Base-by-base conservation (phyloP, 2,329 filamentous ascomycete species). In the Dryadomyces sulphureus region DNA sequence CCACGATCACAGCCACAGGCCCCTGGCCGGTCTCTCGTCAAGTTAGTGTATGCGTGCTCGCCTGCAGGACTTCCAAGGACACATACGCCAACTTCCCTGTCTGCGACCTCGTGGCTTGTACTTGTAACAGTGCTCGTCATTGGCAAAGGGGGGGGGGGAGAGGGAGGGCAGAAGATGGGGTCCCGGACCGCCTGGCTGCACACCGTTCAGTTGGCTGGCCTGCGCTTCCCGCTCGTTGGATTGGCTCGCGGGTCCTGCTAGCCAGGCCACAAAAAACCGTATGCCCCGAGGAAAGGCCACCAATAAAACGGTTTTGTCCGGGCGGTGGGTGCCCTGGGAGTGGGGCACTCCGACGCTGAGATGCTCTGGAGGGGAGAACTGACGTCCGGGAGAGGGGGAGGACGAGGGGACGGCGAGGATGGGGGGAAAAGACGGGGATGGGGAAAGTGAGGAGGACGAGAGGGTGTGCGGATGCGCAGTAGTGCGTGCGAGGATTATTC, bases 221-320 rank as follows among this genome's bases (percentile, higher is more conserved):
- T 14, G 27, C 27, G 9, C 11, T 32, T 32, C 27, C 27, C 27
- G 27, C 12, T 36, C 17, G n/a, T 8, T 19, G 34, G 34, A 36
- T 19, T 36, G 34, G 17, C 34, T 19, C 34, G 34, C 17, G 34
- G 34, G 34, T 36, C 34, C 17, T 36, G 5, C 14, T 36, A n/a
- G n/a, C 34, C 7, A 36, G 34, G 17, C 34, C 34, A 36, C 34
- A 17, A 27, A 24, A 45, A 27, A 32, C 47, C n/a, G 17, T 32
- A 24, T 44, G 36, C 46, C 49, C 51, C 51, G 51, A 52, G 49
- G 48, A 49, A 52, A 49, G 47, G 51, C 51, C 51, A 51, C 51
- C 49, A 52, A 51, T 52, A 16, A 49, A 24, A 48, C 19, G n/a
- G 14, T 14, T 16, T 17, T 5, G 16, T 7, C 30, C 2, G 17